phyloP scores from a whole-genome alignment of 1,284 basidiomycete genomes.

The Cutaneotrichosporon sp. region DNA sequence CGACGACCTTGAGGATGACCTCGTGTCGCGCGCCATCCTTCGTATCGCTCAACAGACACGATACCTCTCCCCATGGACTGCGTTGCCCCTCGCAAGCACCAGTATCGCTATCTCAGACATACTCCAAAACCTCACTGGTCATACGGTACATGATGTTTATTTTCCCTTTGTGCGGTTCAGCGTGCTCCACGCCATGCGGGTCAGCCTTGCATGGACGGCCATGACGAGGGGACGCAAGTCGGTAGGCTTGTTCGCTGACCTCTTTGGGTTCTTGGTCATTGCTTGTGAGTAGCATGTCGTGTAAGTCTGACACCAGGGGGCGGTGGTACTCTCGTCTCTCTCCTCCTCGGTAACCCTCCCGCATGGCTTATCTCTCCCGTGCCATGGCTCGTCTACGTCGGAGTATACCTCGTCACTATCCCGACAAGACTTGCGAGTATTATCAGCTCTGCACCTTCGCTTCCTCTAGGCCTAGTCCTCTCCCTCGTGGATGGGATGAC shows the following conservation, averaged over 20 bases:
- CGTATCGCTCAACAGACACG: neutral
- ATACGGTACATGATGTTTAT: conserved; percentile 36
- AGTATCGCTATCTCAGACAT: conserved; percentile 24
- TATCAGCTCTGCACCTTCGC: conserved; percentile 27
- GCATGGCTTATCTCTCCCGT: conserved; percentile 45
- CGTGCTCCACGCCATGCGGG: conserved; percentile 42
- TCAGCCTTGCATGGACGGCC: conserved; percentile 39
- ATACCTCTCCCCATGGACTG: neutral
- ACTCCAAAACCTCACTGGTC: conserved; percentile 35
- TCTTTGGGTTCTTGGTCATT: conserved; percentile 43
- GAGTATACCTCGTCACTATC: conserved; percentile 37
- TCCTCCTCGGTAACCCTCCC: conserved; percentile 43
- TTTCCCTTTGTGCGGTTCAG: conserved; percentile 40
- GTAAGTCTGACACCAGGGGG: conserved; percentile 36
- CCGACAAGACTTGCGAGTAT: conserved; percentile 35
- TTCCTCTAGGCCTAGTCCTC: conserved; percentile 35
- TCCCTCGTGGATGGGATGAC: conserved; percentile 39
- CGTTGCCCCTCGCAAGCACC: neutral
- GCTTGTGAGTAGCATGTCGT: conserved; percentile 37
- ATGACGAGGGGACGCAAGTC: conserved; percentile 31
- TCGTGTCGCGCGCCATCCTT: neutral
- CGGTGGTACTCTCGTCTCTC: conserved; percentile 39
- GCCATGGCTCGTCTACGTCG: conserved; percentile 43
- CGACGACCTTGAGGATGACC: neutral
- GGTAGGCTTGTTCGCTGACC: conserved; percentile 27